Percentiles rank a stretch among this genome's conserved stretches.
phyloP scores from a whole-genome alignment of 129 eudicot genomes.

The Helianthus annuus region HanXRQr2.0-SUNRISE NC_035448.2:159573265-159573764 shows the following conservation, averaged over 20 bases:
- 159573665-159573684: constrained; percentile 87
- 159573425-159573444: constrained; percentile 10
- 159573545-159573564: constrained; percentile 8
- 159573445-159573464: constrained; percentile 2
- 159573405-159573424: neutral
- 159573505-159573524: neutral
- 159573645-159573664: constrained; percentile 89
- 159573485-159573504: neutral
- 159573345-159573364: neutral
- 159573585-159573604: constrained; percentile 68
- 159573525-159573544: neutral
- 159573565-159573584: constrained; percentile 1
- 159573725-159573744: constrained; percentile 29
- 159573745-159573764: constrained; percentile 40
- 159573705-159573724: constrained; percentile 51
- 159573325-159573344: neutral
- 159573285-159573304: neutral
- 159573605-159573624: constrained; percentile 93
- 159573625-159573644: constrained; percentile 94
- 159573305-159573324: neutral
- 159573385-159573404: constrained; percentile 3
- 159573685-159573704: constrained; percentile 72
- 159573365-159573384: neutral
- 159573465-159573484: neutral
- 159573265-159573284: neutral